phyloP scores from a whole-genome alignment of 495 filamentous ascomycete species.

The Astrothelium subdiscretum region DNA sequence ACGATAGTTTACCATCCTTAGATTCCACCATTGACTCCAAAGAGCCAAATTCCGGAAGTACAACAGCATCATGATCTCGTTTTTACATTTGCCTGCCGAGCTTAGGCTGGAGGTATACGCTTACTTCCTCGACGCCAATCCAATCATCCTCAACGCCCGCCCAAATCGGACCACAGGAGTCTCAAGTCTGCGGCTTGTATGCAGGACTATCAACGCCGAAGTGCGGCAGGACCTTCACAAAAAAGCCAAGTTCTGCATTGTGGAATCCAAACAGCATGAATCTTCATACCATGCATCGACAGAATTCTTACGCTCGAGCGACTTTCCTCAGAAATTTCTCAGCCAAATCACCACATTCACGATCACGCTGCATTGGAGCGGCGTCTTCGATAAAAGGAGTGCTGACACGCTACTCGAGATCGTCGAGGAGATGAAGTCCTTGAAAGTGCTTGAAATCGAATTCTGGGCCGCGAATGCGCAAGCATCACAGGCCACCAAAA shows the following conservation, averaged over 20 bases:
- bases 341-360: not conserved
- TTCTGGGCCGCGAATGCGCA: not conserved
- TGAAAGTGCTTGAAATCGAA: not conserved
- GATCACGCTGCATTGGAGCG: not conserved
- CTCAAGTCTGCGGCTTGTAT: not conserved
- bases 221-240: not conserved
- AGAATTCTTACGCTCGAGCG: not conserved
- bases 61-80: not conserved
- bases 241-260: not conserved
- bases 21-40: no score
- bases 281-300: not conserved
- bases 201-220: not conserved
- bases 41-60: no score
- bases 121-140: not conserved
- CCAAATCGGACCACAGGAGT: not conserved
- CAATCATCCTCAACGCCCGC: not conserved
- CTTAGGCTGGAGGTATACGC: not conserved
- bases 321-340: not conserved
- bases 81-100: conserved; percentile 4
- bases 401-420: no score
- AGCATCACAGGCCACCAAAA: not conserved
- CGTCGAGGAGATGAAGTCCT: not conserved
- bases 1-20: no score
- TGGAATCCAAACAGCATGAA: not conserved
- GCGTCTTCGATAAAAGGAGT: no score